Evolutionary conservation across 129 eudicot genomes (phyloP).

Genomic region (Oenanthe sinensis): DNA sequence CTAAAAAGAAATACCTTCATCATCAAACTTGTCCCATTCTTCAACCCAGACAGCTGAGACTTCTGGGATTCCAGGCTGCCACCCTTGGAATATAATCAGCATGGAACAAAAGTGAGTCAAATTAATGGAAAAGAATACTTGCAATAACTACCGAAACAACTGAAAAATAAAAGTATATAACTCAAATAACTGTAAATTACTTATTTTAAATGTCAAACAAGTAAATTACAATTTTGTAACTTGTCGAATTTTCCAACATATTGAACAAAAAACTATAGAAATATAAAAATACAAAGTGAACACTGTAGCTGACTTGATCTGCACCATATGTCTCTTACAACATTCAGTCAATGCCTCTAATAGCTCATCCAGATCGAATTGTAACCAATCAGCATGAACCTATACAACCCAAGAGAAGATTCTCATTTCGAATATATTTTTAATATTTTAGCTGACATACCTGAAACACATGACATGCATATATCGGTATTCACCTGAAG

Average conservation of each 20-base stretch:
- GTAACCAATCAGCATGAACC: slow-evolving; percentile 98
- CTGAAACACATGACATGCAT: neutral
- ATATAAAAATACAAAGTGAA: neutral
- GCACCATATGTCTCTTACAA: slow-evolving; percentile 61
- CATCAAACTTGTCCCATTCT: slow-evolving; percentile 98
- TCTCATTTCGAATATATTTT: neutral
- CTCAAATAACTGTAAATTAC: neutral
- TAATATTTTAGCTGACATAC: neutral
- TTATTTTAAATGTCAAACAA: neutral
- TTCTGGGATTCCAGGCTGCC: slow-evolving; percentile 93
- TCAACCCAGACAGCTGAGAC: slow-evolving; percentile 93
- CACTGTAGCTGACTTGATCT: slow-evolving; percentile 59
- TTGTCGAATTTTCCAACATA: neutral
- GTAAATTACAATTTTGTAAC: neutral
- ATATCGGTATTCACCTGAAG: slow-evolving; percentile 63
- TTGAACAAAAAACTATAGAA: neutral
- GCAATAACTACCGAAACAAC: neutral
- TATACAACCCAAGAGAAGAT: slow-evolving; percentile 21
- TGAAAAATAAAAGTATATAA: neutral
- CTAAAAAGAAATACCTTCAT: slow-evolving; percentile 56
- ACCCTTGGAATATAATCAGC: slow-evolving; percentile 43
- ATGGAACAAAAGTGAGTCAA: slow-evolving; percentile 1
- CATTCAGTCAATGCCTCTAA: slow-evolving; percentile 75
- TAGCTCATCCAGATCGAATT: slow-evolving; percentile 90
- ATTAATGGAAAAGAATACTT: neutral